Percentiles rank a stretch among this genome's conserved stretches.
phyloP scores from a whole-genome alignment of 1,284 basidiomycete genomes.

The Cryptococcus sp. region DNA sequence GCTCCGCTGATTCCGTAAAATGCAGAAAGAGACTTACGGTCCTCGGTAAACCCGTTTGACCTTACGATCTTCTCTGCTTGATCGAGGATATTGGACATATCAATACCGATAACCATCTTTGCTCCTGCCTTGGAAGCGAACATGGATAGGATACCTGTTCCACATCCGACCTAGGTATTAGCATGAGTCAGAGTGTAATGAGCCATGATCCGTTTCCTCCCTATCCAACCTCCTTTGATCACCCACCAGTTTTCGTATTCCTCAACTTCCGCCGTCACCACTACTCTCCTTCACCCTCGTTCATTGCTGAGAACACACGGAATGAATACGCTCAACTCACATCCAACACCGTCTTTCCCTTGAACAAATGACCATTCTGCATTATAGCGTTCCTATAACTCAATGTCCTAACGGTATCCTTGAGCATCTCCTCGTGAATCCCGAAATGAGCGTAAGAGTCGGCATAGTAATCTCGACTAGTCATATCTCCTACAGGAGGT shows the following conservation, averaged over 20 bases:
- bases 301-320: no score
- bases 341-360: conserved; percentile 92
- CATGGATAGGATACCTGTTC: conserved; percentile 96
- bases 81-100: conserved; percentile 99
- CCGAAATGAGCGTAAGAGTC: conserved; percentile 85
- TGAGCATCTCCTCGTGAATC: conserved; percentile 99
- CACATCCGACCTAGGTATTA: conserved; percentile 68
- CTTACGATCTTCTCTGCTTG: conserved; percentile 96
- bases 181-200: background rate
- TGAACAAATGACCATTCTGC: conserved; percentile 94
- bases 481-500: conserved; percentile 41
- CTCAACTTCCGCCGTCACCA: no score
- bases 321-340: conserved; percentile 44
- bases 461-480: conserved; percentile 36
- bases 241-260: no score
- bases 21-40: conserved; percentile 64
- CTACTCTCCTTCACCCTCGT: no score
- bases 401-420: conserved; percentile 91
- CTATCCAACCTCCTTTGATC: no score
- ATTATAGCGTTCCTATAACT: conserved; percentile 93
- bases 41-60: conserved; percentile 84
- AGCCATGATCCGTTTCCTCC: no score
- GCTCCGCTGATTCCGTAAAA: no score
- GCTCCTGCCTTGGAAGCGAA: conserved; percentile 98
- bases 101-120: conserved; percentile 93